Evolutionary conservation across 2,329 filamentous ascomycete genomes (phyloP), one percentile per base, ranked within the genome.

Genomic region (Penicillium sp.): DNA sequence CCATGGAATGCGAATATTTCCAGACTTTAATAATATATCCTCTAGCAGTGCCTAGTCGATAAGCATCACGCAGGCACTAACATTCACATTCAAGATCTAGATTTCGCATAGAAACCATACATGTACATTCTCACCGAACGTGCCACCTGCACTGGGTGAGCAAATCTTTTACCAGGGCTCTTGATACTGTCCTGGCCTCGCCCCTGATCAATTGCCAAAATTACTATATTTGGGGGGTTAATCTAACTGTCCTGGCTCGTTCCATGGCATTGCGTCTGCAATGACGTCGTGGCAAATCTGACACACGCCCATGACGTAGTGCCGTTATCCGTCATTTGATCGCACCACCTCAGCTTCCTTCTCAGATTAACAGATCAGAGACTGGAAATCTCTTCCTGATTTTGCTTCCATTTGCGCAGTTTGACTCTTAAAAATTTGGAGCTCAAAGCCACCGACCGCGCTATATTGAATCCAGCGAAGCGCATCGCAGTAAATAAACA

Each of bases 251-350:
- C 27, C 43, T 58, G 49, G 50, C 41, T 27, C 21, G 48, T 60
- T 57, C 54, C 58, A 56, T 53, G 60, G 51, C 48, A 37, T 39
- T 37, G 35, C 52, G 43, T 37, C 46, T 27, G 35, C 39, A 56
- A 65, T 65, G 63, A 65, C 63, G 63, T 65, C 45, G 49, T 48
- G 48, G 50, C 35, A 16, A 35, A 56, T 51, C 48, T 41, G 48
- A 52, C 43, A 52, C 14, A 46, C 49, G 57, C 54, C 54, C 13
- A 57, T 61, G 59, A 61, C 59, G 57, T 61, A 61, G 51, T 37
- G 48, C 44, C 53, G 50, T 56, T 45, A 46, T 33, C 48, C 46
- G 59, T 59, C 45, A 56, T 19, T 13, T 24, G 19, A 41, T 22
- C 19, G n/a, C 39, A 19, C 46, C 27, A 48, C 33, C 16, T 8